Evolutionary conservation across 257 asterid species (phyloP), one percentile per base, ranked within the genome.

Genomic region (Perilla frutescens): DNA sequence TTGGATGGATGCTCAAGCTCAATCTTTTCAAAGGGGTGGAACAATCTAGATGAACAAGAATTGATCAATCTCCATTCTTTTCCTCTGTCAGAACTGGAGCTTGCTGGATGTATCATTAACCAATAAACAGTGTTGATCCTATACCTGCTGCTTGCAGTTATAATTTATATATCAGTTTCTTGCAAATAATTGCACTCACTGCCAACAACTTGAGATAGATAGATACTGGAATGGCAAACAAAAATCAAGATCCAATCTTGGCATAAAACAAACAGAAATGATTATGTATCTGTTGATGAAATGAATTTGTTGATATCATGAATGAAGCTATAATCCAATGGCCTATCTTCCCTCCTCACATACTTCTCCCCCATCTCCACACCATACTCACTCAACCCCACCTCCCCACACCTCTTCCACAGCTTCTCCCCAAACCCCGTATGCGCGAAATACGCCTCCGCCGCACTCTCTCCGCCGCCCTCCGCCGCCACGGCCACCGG

Each of bases 361-460:
- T 88, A 90, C 54, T 63, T 78, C 12, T 13, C 50, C 70, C 85
- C 85, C 88, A 87, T 53, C 51, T 89, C 93, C 81, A 48, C 45
- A 6, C 67, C 66, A 14, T 66, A 89, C 70, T 89, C 96, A 6
- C 72, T 75, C 72, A 82, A 9, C 48, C 92, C 96, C 14, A 66
- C 70, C 73, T 77, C 83, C 5, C 90, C 90, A 13, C 89, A 79
- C 81, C 81, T 88, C 85, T 66, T 84, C 96, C 93, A 89, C 85
- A 91, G 29, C 63, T 74, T 85, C 82, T 82, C 89, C 69, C 85
- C 96, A 8, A 89, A 89, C 20, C 71, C 83, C 61, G 74, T 74
- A 65, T 86, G 88, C 11, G 91, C 96, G 5, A 91, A 91, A 54
- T 91, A 91, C 26, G 87, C 89, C 20, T 55, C 80, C 68, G 36